Evolutionary conservation across 257 asterid genomes (phyloP), one percentile per base, ranked within the genome.

Genomic region (Ligustrum vulgare): DNA sequence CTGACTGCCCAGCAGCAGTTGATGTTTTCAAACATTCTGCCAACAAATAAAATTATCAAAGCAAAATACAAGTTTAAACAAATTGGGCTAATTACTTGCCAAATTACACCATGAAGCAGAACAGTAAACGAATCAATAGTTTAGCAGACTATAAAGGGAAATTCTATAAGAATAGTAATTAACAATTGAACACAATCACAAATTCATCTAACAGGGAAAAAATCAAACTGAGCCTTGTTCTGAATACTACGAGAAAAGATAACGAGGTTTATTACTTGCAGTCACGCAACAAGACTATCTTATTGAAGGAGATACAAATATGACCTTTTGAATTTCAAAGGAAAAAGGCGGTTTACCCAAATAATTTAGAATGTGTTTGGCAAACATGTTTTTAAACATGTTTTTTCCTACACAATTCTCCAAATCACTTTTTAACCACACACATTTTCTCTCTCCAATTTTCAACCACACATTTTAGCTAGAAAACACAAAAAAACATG

Each of bases 1-100:
- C 54, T 2, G 45, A 39, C 45, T 32, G 32, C 71, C 78, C 73
- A 77, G 72, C 25, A 72, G 65, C 73, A 31, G 54, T 60, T 65
- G 37, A 33, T 32, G 18, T 33, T 10, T 1, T 60, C 34, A 8
- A 23, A 60, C 32, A 8, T 58, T 58, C 65, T 22, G 1, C 15
- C 67, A 23, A 22, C 33, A 8, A 9, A 2, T 22, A 8, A 25
- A 60, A 0, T 23, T 22, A 8, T 4, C 5, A 23, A 60, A 54
- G 7, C 11, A 54, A 16, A 51, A 58, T 2, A 60, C 7, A 3
- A 8, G 34, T 22, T n/a, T n/a, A 58, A 58, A 58, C 33, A 33
- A 60, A 60, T 20, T 23, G 33, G 33, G 35, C 11, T 34, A 60
- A 0, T 23, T 15, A 25, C 8, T 60, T 11, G 65, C 31, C 16